Percentiles rank a stretch among this genome's conserved stretches.
These are phyloP conservation scores for Microstegium vimineum DNA, from an alignment of 176 grass and related monocot species.

Conservation along the genomic window DNA sequence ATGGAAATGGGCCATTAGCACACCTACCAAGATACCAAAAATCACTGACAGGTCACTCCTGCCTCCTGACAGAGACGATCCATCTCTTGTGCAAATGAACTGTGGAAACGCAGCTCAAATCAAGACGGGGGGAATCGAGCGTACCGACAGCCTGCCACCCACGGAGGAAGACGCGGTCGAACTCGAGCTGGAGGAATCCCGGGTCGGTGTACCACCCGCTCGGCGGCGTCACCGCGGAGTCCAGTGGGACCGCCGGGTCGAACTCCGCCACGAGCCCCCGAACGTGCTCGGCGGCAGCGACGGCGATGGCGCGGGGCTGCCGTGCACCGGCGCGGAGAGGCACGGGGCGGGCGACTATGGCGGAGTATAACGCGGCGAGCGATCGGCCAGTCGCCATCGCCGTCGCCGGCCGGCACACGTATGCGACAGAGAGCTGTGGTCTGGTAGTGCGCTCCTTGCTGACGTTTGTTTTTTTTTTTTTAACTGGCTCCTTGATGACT, in stretches of 20 bases:
- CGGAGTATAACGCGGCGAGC: conserved; percentile 11
- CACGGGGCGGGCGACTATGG: neutral
- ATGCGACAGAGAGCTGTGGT: neutral
- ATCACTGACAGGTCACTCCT: neutral
- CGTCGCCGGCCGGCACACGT: neutral
- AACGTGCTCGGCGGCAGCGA: neutral
- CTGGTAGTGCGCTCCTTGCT: neutral
- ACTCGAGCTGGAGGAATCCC: conserved; percentile 57
- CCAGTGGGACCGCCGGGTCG: conserved; percentile 46
- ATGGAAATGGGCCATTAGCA: neutral
- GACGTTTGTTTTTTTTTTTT: too few species aligned
- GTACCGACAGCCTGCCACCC: conserved; percentile 91
- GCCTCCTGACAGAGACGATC: neutral
- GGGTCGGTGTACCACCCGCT: conserved; percentile 75
- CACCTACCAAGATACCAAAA: neutral
- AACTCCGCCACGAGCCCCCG: conserved; percentile 54
- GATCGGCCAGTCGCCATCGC: conserved; percentile 52
- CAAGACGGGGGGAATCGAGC: neutral
- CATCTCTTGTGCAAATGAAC: neutral
- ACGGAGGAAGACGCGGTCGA: conserved; percentile 68
- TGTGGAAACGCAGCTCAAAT: neutral
- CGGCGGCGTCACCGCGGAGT: conserved; percentile 60
- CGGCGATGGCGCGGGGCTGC: neutral
- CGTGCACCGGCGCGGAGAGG: neutral
- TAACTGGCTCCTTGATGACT: too few species aligned